These are phyloP conservation scores for Mucor velutinosus DNA, from an alignment of 371 early-diverging fungal species.

Conservation along the genomic window DNA sequence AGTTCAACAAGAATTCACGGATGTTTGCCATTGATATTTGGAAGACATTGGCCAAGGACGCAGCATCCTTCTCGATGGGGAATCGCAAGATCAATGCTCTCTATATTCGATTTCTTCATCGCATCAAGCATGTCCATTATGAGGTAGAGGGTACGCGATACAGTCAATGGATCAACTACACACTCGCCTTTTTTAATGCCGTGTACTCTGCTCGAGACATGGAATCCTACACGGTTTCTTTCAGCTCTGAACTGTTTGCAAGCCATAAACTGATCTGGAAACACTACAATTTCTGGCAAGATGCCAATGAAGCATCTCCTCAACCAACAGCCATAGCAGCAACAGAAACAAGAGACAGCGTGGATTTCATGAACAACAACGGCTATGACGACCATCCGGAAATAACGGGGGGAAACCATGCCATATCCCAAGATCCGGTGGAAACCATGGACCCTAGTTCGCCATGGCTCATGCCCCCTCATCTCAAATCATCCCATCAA, in stretches of 20 bases:
- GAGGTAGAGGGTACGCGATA: neutral
- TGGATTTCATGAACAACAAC: neutral
- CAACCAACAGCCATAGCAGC: neutral
- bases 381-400: neutral
- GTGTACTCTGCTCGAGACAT: neutral
- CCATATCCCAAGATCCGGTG: neutral
- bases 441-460: neutral
- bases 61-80: neutral
- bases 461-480: neutral
- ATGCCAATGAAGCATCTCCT: neutral
- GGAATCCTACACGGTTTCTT: neutral
- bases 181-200: neutral
- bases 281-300: neutral
- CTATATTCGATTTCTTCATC: neutral
- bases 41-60: neutral
- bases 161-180: neutral
- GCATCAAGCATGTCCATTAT: neutral
- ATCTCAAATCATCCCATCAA: constrained; percentile 8
- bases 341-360: neutral
- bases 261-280: neutral
- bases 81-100: neutral
- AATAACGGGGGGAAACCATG: neutral
- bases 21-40: constrained; percentile 2
- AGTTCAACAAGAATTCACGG: neutral
- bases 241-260: neutral